Conservation (phyloP, 2,329 filamentous ascomycete genomes). For the Penicillium brasilianum region DNA sequence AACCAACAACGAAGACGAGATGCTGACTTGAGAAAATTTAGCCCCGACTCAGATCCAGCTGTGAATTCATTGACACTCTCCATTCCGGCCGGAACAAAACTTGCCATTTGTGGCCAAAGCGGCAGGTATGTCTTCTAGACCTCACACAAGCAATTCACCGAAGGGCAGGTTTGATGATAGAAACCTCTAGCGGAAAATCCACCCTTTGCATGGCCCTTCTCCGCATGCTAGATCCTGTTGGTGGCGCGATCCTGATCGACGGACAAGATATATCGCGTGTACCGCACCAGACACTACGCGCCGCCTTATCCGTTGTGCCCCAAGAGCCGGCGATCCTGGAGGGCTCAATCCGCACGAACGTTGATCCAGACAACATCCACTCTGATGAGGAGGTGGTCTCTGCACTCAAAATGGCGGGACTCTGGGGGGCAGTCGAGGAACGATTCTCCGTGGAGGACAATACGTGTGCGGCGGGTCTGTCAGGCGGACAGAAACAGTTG, state of each 20-base stretch:
- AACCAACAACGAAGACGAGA: not conserved
- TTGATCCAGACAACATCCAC: not conserved
- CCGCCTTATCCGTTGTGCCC: not conserved
- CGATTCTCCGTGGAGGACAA: not conserved
- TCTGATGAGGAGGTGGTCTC: not conserved
- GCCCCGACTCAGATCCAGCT: not conserved
- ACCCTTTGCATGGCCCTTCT: not conserved
- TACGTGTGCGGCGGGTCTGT: not conserved
- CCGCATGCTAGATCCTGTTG: not conserved
- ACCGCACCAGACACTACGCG: not conserved
- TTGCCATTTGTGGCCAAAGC: slow-evolving; percentile 1
- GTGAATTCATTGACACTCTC: slow-evolving; percentile 4
- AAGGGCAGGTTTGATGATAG: not conserved
- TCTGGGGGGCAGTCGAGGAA: not conserved
- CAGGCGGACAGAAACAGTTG: slow-evolving; percentile 1
- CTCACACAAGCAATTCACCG: not conserved
- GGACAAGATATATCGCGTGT: not conserved
- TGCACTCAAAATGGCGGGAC: not conserved
- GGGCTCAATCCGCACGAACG: not conserved
- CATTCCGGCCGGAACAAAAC: slow-evolving; percentile 1
- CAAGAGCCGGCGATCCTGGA: not conserved
- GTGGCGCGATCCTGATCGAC: not conserved
- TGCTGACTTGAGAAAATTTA: slow-evolving; percentile 1
- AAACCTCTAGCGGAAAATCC: slow-evolving; percentile 2
- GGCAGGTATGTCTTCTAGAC: not conserved